Evolutionary conservation across 2,329 filamentous ascomycete genomes (phyloP).

Genomic region (Fusarium chlamydosporum): DNA sequence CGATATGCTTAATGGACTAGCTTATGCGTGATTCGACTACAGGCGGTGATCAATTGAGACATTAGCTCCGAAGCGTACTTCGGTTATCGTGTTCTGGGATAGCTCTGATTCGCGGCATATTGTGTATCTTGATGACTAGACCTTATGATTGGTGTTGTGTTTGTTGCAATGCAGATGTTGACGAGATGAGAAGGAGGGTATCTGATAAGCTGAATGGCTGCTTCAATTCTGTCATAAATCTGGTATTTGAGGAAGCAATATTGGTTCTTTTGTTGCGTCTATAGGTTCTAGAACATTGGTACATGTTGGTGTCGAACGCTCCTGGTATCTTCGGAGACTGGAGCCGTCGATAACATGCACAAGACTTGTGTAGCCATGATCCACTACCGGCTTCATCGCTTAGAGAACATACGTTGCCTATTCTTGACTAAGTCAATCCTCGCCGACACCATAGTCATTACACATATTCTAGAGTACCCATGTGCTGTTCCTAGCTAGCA

Average conservation of each 20-base stretch:
- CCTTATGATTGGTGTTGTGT: neutral
- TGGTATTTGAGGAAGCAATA: neutral
- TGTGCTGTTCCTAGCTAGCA: too few species aligned
- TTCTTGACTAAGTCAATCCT: neutral
- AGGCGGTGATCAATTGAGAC: slow-evolving; percentile 6
- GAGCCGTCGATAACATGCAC: neutral
- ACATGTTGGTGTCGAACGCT: neutral
- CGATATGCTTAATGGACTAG: slow-evolving; percentile 32
- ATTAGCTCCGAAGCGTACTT: neutral
- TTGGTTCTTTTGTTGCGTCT: neutral
- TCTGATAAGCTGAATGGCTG: neutral
- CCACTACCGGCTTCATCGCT: neutral
- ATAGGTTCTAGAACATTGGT: neutral
- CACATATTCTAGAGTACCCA: too few species aligned
- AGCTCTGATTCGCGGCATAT: slow-evolving; percentile 4
- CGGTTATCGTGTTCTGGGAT: slow-evolving; percentile 1
- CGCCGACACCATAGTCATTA: too few species aligned
- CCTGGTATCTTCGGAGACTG: neutral
- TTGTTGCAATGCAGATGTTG: neutral
- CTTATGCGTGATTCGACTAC: slow-evolving; percentile 7
- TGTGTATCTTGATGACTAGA: slow-evolving; percentile 1
- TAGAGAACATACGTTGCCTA: neutral
- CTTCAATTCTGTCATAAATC: neutral
- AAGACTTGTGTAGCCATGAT: neutral
- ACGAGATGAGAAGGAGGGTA: slow-evolving; percentile 13